Evolutionary conservation across 352 stramenopile genomes (phyloP).

Genomic region (Phytophthora idaei): DNA sequence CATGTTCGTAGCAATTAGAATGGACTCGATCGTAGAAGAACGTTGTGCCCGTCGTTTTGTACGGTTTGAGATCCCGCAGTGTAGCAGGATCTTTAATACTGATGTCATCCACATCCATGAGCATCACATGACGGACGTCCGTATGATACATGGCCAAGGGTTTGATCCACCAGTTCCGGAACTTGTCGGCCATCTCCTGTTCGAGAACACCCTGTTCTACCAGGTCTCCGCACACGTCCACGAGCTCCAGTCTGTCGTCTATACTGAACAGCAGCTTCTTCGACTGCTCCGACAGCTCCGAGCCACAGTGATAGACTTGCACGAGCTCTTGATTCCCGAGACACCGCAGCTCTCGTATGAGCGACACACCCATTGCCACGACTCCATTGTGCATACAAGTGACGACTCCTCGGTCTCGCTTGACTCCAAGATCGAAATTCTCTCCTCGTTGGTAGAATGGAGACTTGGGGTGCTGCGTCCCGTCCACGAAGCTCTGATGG

Average conservation of each 20-base stretch:
- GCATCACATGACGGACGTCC: conserved; percentile 24
- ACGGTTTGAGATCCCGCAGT: conserved; percentile 17
- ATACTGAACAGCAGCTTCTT: conserved; percentile 20
- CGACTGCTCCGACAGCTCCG: conserved; percentile 19
- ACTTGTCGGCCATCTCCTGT: conserved; percentile 20
- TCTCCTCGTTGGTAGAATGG: conserved; percentile 14
- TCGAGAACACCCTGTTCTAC: conserved; percentile 4
- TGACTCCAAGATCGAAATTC: conserved; percentile 11
- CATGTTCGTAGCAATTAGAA: conserved; percentile 25
- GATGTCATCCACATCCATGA: conserved; percentile 35
- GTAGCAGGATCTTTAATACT: conserved; percentile 19
- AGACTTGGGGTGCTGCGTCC: conserved; percentile 13
- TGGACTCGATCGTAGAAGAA: conserved; percentile 34
- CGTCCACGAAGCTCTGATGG: conserved; percentile 1
- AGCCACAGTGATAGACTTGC: conserved; percentile 31
- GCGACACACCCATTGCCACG: conserved; percentile 19
- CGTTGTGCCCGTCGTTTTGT: conserved; percentile 25
- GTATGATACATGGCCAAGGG: conserved; percentile 28
- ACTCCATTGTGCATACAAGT: conserved; percentile 20
- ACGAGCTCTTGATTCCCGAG: conserved; percentile 30
- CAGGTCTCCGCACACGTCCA: conserved; percentile 27
- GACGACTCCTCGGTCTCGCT: conserved; percentile 9
- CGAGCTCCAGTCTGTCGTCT: conserved; percentile 20
- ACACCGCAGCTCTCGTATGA: conserved; percentile 31
- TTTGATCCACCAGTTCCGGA: conserved; percentile 33